phyloP scores from a whole-genome alignment of 2,329 filamentous ascomycete species.

The Xylariaceae sp. region DNA sequence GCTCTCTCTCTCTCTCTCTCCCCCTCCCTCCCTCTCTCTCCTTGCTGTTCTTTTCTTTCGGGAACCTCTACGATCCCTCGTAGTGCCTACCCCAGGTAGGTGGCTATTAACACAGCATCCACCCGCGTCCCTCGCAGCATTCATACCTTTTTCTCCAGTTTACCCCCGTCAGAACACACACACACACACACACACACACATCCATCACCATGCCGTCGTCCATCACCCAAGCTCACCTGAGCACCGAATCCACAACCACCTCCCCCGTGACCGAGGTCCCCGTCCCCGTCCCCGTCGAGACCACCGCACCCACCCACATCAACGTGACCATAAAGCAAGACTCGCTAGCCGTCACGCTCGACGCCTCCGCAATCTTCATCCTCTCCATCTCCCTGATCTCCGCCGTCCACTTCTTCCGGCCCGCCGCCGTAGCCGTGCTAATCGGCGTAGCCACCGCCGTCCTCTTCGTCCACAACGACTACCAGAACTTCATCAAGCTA shows the following conservation, averaged over 20 bases:
- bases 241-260: slow-evolving; percentile 17
- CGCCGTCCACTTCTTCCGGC: slow-evolving; percentile 49
- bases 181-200: not conserved
- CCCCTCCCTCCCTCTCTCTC: not conserved
- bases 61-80: not conserved
- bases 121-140: not conserved
- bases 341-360: slow-evolving; percentile 51
- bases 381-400: slow-evolving; percentile 45
- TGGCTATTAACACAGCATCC: not conserved
- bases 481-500: slow-evolving; percentile 68
- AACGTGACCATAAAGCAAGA: slow-evolving; percentile 47
- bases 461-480: slow-evolving; percentile 63
- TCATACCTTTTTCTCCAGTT: too few relatives aligned
- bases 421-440: slow-evolving; percentile 45
- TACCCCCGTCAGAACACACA: too few relatives aligned
- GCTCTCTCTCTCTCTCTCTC: too few relatives aligned
- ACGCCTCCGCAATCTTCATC: slow-evolving; percentile 46
- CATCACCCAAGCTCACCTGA: slow-evolving; percentile 26
- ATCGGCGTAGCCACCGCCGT: slow-evolving; percentile 47
- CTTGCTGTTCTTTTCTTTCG: not conserved
- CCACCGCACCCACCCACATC: slow-evolving; percentile 31
- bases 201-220: slow-evolving; percentile 28
- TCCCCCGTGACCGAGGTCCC: slow-evolving; percentile 22
- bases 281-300: slow-evolving; percentile 10
- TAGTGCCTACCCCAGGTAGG: not conserved